phyloP scores from a whole-genome alignment of 257 asterid genomes.

The Verbascum thapsus region DNA sequence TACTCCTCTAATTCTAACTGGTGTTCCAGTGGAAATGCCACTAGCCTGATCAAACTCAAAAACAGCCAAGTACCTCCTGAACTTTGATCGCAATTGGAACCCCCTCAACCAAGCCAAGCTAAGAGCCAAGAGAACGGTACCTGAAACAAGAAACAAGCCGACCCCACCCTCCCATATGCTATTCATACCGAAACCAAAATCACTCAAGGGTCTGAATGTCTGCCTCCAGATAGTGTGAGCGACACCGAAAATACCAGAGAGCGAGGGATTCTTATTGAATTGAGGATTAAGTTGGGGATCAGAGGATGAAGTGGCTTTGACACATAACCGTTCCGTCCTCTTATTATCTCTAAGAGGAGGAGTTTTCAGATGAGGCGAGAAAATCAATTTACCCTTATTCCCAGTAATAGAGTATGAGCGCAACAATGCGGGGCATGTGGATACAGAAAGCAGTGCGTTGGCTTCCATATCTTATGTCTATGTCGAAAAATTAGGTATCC shows the following conservation, averaged over 20 bases:
- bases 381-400: conserved; percentile 39
- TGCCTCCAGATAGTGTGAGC: conserved; percentile 76
- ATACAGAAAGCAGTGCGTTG: conserved; percentile 44
- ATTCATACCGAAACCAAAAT: conserved; percentile 93
- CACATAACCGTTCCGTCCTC: conserved; percentile 35
- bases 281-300: conserved; percentile 51
- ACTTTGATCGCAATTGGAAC: conserved; percentile 82
- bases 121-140: conserved; percentile 73
- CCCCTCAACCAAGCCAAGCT: conserved; percentile 96
- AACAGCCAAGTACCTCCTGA: conserved; percentile 77
- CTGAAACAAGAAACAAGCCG: conserved; percentile 86
- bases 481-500: background rate
- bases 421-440: conserved; percentile 45
- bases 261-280: conserved; percentile 45
- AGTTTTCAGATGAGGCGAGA: conserved; percentile 42
- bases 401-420: conserved; percentile 36
- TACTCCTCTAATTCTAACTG: conserved; percentile 93
- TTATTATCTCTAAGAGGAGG: conserved; percentile 34
- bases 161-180: conserved; percentile 99
- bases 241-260: conserved; percentile 61
- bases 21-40: conserved; percentile 93
- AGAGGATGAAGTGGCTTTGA: conserved; percentile 52
- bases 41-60: conserved; percentile 93
- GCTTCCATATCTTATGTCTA: conserved; percentile 50
- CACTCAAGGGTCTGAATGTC: conserved; percentile 79